Evolutionary conservation across 768 basidiomycete genomes (phyloP).

Genomic region (Neoboletus subvelutipes): DNA sequence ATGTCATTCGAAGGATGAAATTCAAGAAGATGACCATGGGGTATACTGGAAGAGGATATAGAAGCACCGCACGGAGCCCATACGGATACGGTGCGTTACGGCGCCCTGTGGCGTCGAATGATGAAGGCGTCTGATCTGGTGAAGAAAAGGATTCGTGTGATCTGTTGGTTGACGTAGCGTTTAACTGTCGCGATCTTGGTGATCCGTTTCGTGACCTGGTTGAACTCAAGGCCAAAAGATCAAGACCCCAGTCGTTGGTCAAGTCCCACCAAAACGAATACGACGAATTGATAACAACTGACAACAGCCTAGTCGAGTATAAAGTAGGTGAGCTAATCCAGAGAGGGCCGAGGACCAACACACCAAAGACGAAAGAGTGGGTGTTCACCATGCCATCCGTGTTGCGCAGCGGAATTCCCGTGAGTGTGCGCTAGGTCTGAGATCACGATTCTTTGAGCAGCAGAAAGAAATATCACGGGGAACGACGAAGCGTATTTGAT

Average conservation of each 20-base stretch:
- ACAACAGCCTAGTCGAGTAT: constrained; percentile 61
- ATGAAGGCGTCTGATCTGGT: constrained; percentile 14
- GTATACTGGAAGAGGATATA: constrained; percentile 82
- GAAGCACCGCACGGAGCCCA: constrained; percentile 72
- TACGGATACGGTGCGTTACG: constrained; percentile 45
- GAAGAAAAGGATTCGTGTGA: constrained; percentile 7
- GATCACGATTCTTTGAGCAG: constrained; percentile 76
- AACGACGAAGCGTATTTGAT: constrained; percentile 96
- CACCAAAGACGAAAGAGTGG: constrained; percentile 84
- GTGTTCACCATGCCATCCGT: constrained; percentile 73
- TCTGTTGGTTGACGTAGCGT: constrained; percentile 18
- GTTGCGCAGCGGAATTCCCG: constrained; percentile 42
- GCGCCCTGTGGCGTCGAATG: constrained; percentile 14
- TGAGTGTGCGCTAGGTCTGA: constrained; percentile 54
- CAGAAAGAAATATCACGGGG: constrained; percentile 93
- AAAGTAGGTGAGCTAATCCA: background rate
- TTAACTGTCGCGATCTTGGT: constrained; percentile 44
- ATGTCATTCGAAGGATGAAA: constrained; percentile 86
- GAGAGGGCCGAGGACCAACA: constrained; percentile 22
- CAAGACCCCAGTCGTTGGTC: constrained; percentile 95
- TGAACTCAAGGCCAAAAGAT: constrained; percentile 52
- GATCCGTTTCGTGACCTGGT: constrained; percentile 31
- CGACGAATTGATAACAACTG: constrained; percentile 82
- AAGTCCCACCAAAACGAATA: constrained; percentile 99
- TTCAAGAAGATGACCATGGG: constrained; percentile 81